These are phyloP conservation scores for Leccinum variicolor DNA, from an alignment of 768 basidiomycete genomes.

Conservation along the genomic window DNA sequence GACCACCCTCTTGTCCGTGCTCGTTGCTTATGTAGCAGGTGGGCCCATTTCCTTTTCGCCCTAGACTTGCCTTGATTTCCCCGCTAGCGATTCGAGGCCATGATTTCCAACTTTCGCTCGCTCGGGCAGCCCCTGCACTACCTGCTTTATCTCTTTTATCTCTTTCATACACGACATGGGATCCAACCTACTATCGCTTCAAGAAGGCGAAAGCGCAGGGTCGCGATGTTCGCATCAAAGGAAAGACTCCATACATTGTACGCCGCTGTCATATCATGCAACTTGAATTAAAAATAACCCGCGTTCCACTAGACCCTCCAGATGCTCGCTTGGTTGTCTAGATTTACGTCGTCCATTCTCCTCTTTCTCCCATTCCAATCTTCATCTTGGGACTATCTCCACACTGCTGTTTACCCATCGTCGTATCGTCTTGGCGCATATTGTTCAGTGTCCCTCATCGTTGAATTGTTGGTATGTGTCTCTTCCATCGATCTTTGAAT, in stretches of 20 bases:
- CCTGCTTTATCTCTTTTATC: slow-evolving; percentile 56
- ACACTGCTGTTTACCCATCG: slow-evolving; percentile 33
- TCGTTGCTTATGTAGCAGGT: slow-evolving; percentile 49
- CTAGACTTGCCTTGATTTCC: background rate
- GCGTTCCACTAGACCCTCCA: slow-evolving; percentile 51
- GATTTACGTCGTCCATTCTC: slow-evolving; percentile 49
- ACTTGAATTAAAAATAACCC: background rate
- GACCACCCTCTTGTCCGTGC: slow-evolving; percentile 39
- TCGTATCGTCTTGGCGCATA: slow-evolving; percentile 42
- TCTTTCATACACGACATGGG: slow-evolving; percentile 80
- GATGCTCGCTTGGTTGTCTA: slow-evolving; percentile 52
- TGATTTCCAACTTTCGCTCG: slow-evolving; percentile 16
- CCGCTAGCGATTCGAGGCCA: slow-evolving; percentile 20
- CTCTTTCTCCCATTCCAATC: slow-evolving; percentile 41
- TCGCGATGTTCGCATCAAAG: slow-evolving; percentile 62
- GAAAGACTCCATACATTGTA: slow-evolving; percentile 64
- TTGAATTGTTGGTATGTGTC: slow-evolving; percentile 56
- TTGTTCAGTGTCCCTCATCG: slow-evolving; percentile 40
- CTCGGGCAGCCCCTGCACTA: slow-evolving; percentile 36
- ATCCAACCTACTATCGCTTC: slow-evolving; percentile 70
- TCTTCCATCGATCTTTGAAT: background rate
- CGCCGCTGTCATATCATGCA: slow-evolving; percentile 21
- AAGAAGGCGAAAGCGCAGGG: slow-evolving; percentile 65
- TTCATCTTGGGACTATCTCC: slow-evolving; percentile 38
- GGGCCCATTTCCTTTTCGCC: slow-evolving; percentile 13